Conservation (phyloP, 805 yeast genomes). For the Metschnikowia santaceciliae region DNA sequence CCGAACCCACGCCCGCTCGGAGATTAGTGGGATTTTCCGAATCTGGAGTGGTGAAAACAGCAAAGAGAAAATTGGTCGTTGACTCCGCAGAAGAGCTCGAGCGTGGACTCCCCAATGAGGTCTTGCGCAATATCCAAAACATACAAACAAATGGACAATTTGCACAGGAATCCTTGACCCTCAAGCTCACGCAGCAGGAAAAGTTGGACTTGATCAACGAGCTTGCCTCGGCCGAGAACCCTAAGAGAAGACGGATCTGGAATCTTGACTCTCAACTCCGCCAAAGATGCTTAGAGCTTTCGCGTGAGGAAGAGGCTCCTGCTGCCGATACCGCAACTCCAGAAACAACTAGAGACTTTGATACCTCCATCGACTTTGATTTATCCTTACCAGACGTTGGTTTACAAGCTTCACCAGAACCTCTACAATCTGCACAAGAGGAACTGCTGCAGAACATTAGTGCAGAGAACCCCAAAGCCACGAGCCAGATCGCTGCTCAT, state of each 20-base stretch:
- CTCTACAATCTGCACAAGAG: conserved; percentile 10
- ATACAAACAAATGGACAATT: conserved; percentile 19
- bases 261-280: conserved; percentile 29
- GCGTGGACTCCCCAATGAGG: conserved; percentile 38
- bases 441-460: conserved; percentile 17
- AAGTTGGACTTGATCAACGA: conserved; percentile 34
- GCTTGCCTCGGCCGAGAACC: conserved; percentile 25
- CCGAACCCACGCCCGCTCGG: conserved; percentile 20
- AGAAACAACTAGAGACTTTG: conserved; percentile 11
- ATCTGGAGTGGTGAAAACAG: conserved; percentile 44
- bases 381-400: conserved; percentile 25
- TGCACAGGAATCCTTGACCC: conserved; percentile 20
- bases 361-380: conserved; percentile 23
- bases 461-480: conserved; percentile 41
- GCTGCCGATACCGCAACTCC: neutral
- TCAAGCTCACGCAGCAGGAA: conserved; percentile 27
- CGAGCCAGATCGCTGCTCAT: conserved; percentile 50
- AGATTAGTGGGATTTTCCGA: conserved; percentile 34
- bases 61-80: conserved; percentile 42
- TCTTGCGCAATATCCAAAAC: conserved; percentile 29
- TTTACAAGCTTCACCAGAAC: conserved; percentile 14
- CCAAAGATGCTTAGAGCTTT: conserved; percentile 26
- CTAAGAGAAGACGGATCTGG: conserved; percentile 30
- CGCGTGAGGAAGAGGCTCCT: conserved; percentile 20
- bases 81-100: conserved; percentile 45